These are phyloP conservation scores for Phoma sp. DNA, from an alignment of 2,329 filamentous ascomycete genomes.

Conservation along the genomic window DNA sequence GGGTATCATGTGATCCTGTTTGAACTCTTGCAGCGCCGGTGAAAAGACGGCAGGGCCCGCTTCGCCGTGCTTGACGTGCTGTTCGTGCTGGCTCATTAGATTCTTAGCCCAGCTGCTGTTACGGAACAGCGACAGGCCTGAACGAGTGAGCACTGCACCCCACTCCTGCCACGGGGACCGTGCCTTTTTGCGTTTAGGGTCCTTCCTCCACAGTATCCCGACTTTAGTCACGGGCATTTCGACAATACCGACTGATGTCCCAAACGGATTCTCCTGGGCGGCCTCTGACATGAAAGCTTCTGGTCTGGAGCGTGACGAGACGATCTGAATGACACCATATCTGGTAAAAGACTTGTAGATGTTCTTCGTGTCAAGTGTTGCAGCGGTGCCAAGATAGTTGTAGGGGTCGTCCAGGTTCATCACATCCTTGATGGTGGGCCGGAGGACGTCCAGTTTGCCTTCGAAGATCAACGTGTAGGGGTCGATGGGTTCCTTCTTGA, in stretches of 20 bases:
- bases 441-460: conserved; percentile 78
- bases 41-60: conserved; percentile 85
- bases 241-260: conserved; percentile 84
- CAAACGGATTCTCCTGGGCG: conserved; percentile 81
- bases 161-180: conserved; percentile 98
- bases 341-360: conserved; percentile 89
- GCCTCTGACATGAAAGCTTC: conserved; percentile 94
- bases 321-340: conserved; percentile 90
- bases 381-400: conserved; percentile 79
- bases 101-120: conserved; percentile 93
- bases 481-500: conserved; percentile 84
- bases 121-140: conserved; percentile 94
- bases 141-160: conserved; percentile 95
- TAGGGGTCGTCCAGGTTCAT: conserved; percentile 94
- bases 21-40: conserved; percentile 88
- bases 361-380: conserved; percentile 78
- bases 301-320: conserved; percentile 89
- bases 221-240: conserved; percentile 98
- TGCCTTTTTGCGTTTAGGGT: conserved; percentile 89
- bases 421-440: conserved; percentile 88
- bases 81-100: conserved; percentile 85
- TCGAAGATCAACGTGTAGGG: conserved; percentile 95
- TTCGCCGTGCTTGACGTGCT: conserved; percentile 78
- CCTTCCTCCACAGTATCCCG: conserved; percentile 92
- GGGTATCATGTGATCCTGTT: conserved; percentile 90